These are phyloP conservation scores for Eucalyptus decipiens DNA, from an alignment of 345 rosid species.

Conservation along the genomic window DNA sequence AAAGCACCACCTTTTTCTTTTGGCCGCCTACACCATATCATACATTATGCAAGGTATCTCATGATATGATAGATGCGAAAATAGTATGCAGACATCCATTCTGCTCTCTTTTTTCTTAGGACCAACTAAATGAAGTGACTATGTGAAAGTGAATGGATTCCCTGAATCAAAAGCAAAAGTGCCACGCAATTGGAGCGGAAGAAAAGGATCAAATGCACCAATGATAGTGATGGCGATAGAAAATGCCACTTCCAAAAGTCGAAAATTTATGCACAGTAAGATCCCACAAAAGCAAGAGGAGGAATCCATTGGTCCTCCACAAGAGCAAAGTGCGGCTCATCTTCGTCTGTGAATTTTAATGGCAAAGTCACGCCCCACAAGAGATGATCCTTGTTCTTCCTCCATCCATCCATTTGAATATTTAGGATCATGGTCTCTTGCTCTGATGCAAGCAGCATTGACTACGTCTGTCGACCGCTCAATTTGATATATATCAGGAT, in stretches of 20 bases:
- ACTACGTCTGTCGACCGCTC: background rate
- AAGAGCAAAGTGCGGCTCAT: background rate
- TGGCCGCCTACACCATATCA: background rate
- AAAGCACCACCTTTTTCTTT: background rate
- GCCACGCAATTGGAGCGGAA: background rate
- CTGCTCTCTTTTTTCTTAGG: background rate
- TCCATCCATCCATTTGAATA: background rate
- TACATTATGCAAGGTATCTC: background rate
- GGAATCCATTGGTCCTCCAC: background rate
- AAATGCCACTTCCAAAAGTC: background rate
- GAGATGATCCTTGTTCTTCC: background rate
- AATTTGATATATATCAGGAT: background rate
- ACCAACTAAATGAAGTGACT: background rate
- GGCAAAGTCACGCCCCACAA: background rate
- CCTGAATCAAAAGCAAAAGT: background rate
- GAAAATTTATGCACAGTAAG: background rate
- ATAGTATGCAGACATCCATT: background rate
- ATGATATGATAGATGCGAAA: background rate
- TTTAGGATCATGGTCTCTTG: background rate
- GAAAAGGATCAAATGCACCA: background rate
- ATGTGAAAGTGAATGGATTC: background rate
- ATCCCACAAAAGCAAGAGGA: background rate
- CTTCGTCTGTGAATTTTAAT: background rate
- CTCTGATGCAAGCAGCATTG: background rate
- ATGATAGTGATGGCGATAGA: background rate